Evolutionary conservation across 106 monocot species (phyloP), one percentile per base, ranked within the genome.

Genomic region (Alisma plantagoaquatica): DNA sequence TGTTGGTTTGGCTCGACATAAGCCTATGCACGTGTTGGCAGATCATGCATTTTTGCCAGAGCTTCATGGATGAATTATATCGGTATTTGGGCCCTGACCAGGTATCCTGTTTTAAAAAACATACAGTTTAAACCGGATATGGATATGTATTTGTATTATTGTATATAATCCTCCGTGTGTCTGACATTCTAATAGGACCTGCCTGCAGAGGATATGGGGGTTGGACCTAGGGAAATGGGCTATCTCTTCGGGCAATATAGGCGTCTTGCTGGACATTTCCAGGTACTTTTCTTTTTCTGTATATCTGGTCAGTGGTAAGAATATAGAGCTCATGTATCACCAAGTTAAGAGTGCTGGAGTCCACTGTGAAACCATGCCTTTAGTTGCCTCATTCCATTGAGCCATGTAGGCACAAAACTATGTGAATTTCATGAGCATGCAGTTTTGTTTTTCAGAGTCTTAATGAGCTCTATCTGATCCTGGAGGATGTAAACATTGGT

Each of bases 151-250:
- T n/a, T n/a, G n/a, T n/a, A n/a, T n/a, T n/a, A n/a, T n/a, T n/a
- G n/a, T n/a, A n/a, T n/a, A n/a, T n/a, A n/a, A n/a, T n/a, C n/a
- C n/a, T n/a, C n/a, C n/a, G n/a, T n/a, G n/a, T n/a, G n/a, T 38
- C 14, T 38, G 14, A 7, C 35, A 43, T 44, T 56, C 16, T 31
- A 49, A 45, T 72, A 98, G 98, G 98, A 98, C 78, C 85, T 98
- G 70, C 98, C 98, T 59, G 68, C 82, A 49, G 98, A 98, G 67
- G 98, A 98, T 61, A 75, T 90, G 62, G 98, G 98, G 66, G 98
- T 98, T 50, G 98, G 98, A 24, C 98, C 98, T 30, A 85, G 79
- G 58, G 98, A 98, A 90, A 98, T 98, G 98, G 98, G 98, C 5
- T 98, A 67, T 42, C 79, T 98, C 41, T 98, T 98, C 82, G 98